Evolutionary conservation across 164 flowering plant species (phyloP).

Genomic region (Santalum album): DNA sequence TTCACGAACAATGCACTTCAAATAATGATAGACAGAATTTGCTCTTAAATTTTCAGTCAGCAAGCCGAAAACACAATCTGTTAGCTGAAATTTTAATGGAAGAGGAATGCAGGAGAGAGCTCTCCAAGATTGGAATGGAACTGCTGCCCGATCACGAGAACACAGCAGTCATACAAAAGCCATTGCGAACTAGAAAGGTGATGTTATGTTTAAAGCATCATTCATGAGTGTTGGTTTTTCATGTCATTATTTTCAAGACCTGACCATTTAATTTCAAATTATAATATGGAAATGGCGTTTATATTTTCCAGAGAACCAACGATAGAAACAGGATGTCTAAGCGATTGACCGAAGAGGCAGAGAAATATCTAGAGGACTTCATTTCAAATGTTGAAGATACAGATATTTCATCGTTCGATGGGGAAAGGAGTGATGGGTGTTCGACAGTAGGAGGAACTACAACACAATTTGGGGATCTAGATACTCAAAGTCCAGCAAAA

Average conservation of each 20-base stretch:
- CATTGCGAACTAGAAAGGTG: constrained; percentile 58
- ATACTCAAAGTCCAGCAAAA: constrained; percentile 23
- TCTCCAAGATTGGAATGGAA: constrained; percentile 55
- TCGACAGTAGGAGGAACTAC: constrained; percentile 53
- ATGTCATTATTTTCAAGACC: constrained; percentile 1
- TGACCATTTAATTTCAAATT: not conserved
- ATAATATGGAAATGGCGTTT: too few species aligned
- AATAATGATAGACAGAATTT: not conserved
- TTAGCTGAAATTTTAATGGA: constrained; percentile 56
- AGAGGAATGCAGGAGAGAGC: constrained; percentile 58
- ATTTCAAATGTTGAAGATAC: constrained; percentile 91
- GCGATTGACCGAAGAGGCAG: constrained; percentile 80
- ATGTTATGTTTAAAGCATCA: not conserved
- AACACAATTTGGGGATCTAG: constrained; percentile 14
- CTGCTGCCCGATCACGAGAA: constrained; percentile 40
- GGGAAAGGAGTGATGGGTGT: constrained; percentile 89
- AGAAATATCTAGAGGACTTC: constrained; percentile 81
- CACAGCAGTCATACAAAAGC: constrained; percentile 26
- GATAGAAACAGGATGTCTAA: constrained; percentile 64
- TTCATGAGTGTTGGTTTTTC: too few species aligned
- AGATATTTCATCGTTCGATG: constrained; percentile 89
- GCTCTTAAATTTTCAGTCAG: constrained; percentile 40
- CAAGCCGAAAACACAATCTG: constrained; percentile 64
- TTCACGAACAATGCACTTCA: too few species aligned
- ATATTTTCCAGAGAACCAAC: constrained; percentile 77